These are phyloP conservation scores for Ophiostoma australiae DNA, from an alignment of 2,329 filamentous ascomycete species.

Conservation along the genomic window DNA sequence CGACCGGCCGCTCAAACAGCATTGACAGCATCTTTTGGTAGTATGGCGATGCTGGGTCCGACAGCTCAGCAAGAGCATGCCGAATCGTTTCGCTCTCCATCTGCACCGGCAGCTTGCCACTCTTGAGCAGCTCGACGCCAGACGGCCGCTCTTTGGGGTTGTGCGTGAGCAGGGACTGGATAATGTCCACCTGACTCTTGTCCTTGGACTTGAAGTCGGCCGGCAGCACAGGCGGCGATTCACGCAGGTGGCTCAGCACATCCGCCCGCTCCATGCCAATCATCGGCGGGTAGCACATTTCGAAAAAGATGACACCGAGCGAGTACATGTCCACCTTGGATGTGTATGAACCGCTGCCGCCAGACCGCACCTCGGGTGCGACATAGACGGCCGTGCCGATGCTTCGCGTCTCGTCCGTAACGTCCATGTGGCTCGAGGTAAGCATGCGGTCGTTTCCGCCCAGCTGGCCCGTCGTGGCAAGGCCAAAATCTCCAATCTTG, in stretches of 20 bases:
- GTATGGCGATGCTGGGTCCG: constrained; percentile 78
- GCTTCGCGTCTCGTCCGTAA: constrained; percentile 63
- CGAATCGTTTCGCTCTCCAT: constrained; percentile 90
- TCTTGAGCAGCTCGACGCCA: constrained; percentile 74
- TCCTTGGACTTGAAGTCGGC: constrained; percentile 63
- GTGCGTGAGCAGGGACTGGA: constrained; percentile 74
- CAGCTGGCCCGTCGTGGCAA: constrained; percentile 79
- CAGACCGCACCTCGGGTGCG: constrained; percentile 81
- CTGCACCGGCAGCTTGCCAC: constrained; percentile 80
- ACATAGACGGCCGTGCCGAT: constrained; percentile 83
- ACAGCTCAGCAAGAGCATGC: constrained; percentile 72
- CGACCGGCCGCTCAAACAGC: constrained; percentile 70
- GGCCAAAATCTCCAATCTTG: constrained; percentile 92
- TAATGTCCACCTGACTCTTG: constrained; percentile 72
- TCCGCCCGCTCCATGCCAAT: constrained; percentile 59
- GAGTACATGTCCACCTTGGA: constrained; percentile 99
- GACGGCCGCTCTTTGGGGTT: constrained; percentile 77
- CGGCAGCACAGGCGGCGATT: constrained; percentile 64
- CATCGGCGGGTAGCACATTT: constrained; percentile 77
- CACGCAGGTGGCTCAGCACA: constrained; percentile 63
- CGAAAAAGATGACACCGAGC: constrained; percentile 93
- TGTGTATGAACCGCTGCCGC: constrained; percentile 71
- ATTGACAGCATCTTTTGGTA: constrained; percentile 86
- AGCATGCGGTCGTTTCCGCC: constrained; percentile 26
- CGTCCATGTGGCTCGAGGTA: constrained; percentile 40